phyloP scores from a whole-genome alignment of 768 basidiomycete species.

The Boletus rex-veris region DNA sequence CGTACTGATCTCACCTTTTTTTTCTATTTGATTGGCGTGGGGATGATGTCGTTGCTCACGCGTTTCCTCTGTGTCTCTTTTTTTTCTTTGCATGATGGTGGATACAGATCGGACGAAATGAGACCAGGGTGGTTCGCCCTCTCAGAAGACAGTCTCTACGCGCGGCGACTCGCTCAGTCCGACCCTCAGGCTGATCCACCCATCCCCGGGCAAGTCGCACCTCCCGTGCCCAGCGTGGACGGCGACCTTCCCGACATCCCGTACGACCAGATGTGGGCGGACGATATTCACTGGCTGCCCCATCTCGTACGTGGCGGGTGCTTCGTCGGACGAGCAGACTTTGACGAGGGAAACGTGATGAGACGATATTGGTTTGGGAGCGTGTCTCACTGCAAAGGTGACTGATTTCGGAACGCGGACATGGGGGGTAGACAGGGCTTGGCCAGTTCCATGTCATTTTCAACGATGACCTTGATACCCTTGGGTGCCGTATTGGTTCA shows the following conservation, averaged over 20 bases:
- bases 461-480: no score
- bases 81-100: background rate
- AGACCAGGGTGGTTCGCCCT: conserved; percentile 72
- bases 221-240: background rate
- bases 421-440: no score
- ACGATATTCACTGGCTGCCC: conserved; percentile 69
- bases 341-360: conserved; percentile 79
- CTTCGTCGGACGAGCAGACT: conserved; percentile 52
- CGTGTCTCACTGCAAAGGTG: background rate
- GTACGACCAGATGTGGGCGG: conserved; percentile 55
- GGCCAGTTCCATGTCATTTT: no score
- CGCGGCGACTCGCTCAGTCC: conserved; percentile 1
- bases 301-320: conserved; percentile 42
- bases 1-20: conserved; percentile 15
- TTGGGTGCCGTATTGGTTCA: no score
- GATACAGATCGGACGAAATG: conserved; percentile 80
- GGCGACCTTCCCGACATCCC: conserved; percentile 46
- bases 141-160: conserved; percentile 21
- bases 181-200: background rate
- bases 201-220: no score
- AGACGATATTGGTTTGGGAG: conserved; percentile 78
- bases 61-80: background rate
- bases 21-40: no score
- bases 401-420: no score
- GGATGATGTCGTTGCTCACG: no score